Evolutionary conservation across 495 filamentous ascomycete genomes (phyloP), one percentile per base, ranked within the genome.

Genomic region (Aspergillus affinis): DNA sequence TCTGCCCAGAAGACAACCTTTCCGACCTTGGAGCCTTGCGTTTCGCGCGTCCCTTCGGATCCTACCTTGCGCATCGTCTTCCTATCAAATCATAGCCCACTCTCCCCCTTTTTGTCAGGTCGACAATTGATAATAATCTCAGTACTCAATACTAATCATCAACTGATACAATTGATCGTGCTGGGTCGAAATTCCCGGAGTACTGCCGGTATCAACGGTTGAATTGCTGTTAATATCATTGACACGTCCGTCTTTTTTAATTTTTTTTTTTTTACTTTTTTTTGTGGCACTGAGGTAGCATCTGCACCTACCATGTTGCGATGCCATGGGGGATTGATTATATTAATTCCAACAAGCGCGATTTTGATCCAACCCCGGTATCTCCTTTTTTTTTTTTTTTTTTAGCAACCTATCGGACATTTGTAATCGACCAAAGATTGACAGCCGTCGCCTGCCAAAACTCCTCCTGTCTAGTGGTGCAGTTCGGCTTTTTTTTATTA

Each of bases 21-120:
- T 70, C 74, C 72, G 65, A 70, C 69, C 36, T 68, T 65, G 66
- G 67, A 74, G 72, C 62, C 69, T 66, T 74, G 73, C 69, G 72
- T 66, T 68, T 64, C 51, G 58, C 49, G 29, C 47, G 51, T 60
- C 60, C 61, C 58, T 58, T 63, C 57, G 61, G 57, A 46, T 65
- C 53, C 50, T 61, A 51, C 52, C 54, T 62, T 62, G 53, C 58
- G 58, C 61, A 62, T 41, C 54, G 61, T 53, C 55, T 66, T 58
- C 61, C 61, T 66, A 63, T 66, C 64, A 61, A 51, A 48, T 30
- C 45, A 23, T 55, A 65, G 51, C 47, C 58, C 62, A 58, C 62
- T 26, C 18, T 26, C 41, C 18, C 29, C 53, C 53, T 58, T 51
- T 51, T 47, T 48, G 44, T 47, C 23, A 48, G 8, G 36, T 30